Conservation (phyloP, 805 yeast species). For the Blastobotrys mokoenaii region DNA sequence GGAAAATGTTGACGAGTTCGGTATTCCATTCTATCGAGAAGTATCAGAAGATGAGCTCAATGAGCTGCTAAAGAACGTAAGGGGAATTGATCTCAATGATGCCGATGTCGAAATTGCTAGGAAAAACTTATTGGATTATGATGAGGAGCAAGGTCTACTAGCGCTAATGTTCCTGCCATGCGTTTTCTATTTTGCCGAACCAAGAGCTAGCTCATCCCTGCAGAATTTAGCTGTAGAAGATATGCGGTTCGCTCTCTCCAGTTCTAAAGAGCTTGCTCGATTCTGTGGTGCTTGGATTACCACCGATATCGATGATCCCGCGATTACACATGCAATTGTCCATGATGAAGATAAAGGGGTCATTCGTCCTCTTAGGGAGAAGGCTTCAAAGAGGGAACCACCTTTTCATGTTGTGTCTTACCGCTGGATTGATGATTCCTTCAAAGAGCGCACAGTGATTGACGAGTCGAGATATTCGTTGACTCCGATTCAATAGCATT, state of each 20-base stretch:
- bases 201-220: background rate
- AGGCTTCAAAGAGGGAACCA: background rate
- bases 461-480: background rate
- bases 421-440: background rate
- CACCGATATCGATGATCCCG: background rate
- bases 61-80: conserved; percentile 19
- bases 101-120: background rate
- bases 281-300: background rate
- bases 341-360: background rate
- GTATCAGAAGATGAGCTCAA: conserved; percentile 6
- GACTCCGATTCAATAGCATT: background rate
- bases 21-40: conserved; percentile 45
- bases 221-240: background rate
- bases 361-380: background rate
- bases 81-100: conserved; percentile 4
- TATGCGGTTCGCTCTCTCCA: background rate
- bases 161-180: background rate
- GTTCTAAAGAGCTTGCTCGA: background rate
- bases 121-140: too few relatives aligned
- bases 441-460: background rate
- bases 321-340: background rate
- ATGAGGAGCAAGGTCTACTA: too few relatives aligned
- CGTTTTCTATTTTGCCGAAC: background rate
- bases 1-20: conserved; percentile 45
- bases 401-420: background rate